phyloP scores from a whole-genome alignment of 257 asterid genomes.

The Haberlea rhodopensis region DNA sequence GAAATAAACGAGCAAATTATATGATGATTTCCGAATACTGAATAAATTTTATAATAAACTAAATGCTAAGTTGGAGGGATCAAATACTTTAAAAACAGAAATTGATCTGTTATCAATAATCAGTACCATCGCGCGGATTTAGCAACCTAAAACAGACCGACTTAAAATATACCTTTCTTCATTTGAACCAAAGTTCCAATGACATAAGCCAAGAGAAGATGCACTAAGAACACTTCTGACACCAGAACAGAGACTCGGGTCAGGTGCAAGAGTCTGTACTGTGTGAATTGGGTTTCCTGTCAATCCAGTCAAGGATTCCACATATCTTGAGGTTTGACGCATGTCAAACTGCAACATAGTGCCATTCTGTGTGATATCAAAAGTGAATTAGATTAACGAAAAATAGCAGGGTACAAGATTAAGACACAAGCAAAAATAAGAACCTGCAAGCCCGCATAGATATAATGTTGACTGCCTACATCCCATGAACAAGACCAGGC shows the following conservation, averaged over 20 bases:
- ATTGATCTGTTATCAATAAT: conserved; percentile 2
- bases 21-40: not conserved
- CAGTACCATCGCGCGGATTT: not conserved
- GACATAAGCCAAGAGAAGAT: conserved; percentile 84
- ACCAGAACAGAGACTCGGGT: conserved; percentile 39
- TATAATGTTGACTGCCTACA: conserved; percentile 48
- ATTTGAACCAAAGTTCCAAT: conserved; percentile 65
- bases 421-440: conserved; percentile 22
- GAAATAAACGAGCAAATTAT: not conserved
- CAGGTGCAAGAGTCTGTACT: conserved; percentile 49
- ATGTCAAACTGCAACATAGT: conserved; percentile 75
- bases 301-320: conserved; percentile 60
- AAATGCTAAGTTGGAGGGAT: not conserved
- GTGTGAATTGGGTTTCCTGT: conserved; percentile 71
- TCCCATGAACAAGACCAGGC: conserved; percentile 99
- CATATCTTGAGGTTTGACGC: conserved; percentile 67
- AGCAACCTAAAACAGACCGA: not conserved
- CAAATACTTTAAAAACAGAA: not conserved
- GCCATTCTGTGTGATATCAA: conserved; percentile 62
- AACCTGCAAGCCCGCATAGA: conserved; percentile 94
- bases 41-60: not conserved
- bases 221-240: conserved; percentile 68
- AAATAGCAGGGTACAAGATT: conserved; percentile 5
- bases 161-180: conserved; percentile 47
- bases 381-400: conserved; percentile 14